Evolutionary conservation across 169 alveolate species (phyloP), one percentile per base, ranked within the genome.

Genomic region (Plasmodium chabaudi): DNA sequence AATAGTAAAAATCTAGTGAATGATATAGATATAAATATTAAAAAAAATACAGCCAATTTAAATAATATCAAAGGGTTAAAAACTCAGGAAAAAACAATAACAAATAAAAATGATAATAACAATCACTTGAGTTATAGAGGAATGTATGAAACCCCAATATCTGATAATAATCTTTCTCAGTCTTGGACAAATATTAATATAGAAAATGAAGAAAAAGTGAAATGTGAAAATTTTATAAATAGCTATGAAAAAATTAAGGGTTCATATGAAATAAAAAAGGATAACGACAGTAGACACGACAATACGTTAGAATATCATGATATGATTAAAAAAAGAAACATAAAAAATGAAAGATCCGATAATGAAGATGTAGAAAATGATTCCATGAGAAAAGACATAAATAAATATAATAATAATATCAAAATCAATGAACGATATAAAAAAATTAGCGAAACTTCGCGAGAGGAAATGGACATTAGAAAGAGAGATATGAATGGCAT

Each of bases 101-200:
- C 61, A 13, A 72, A 72, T 72, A 57, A 57, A 25, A 56, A 39
- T 51, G 72, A 56, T 1, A 72, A 72, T 72, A 57, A 57, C 42
- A 56, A 39, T 51, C 65, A 56, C 0, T 9, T 55, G 15, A 27
- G 23, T 9, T 13, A 49, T 17, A 72, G 7, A 39, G 17, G 27
- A 27, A 72, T 15, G 61, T 70, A 72, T n/a, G 87, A 72, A 9
- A 12, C 72, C 27, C 15, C 42, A 13, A 13, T 6, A 64, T 57
- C 19, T 51, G 19, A 72, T 72, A 47, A 56, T 17, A 72, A 72
- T 34, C 10, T 57, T 60, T 23, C 9, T 46, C 27, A 15, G 15
- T 57, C 51, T 17, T 59, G 61, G 21, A 69, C 64, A 68, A 56
- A 77, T 51, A 12, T n/a, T 23, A 5, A 7, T 25, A 44, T 23